Evolutionary conservation across 371 early-diverging fungal species (phyloP).

Genomic region (Mortierella polycephala): DNA sequence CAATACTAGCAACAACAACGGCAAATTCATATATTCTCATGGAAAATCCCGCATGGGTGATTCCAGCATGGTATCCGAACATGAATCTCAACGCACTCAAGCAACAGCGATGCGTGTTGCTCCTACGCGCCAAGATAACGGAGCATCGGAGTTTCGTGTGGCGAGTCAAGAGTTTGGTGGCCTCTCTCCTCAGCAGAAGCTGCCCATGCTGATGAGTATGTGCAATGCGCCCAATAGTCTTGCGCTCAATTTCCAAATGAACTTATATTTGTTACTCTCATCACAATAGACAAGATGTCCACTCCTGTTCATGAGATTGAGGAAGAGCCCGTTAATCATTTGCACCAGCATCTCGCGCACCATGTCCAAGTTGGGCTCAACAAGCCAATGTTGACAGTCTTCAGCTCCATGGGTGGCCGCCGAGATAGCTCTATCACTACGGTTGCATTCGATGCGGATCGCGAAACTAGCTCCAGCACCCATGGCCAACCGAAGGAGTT

Average conservation of each 20-base stretch:
- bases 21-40: no score
- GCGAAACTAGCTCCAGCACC: neutral
- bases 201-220: neutral
- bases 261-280: neutral
- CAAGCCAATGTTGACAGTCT: neutral
- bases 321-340: constrained; percentile 6
- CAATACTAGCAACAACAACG: no score
- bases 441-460: neutral
- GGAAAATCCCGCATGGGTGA: neutral
- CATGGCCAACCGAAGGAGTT: constrained; percentile 5
- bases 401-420: no score
- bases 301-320: neutral
- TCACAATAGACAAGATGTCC: neutral
- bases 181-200: neutral
- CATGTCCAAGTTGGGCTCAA: constrained; percentile 6
- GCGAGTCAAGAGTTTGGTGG: neutral
- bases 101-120: neutral
- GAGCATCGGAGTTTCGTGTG: neutral
- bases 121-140: neutral
- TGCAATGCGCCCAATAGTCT: neutral
- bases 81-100: neutral
- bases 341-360: constrained; percentile 1
- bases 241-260: neutral
- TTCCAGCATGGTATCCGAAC: neutral
- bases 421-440: no score